These are phyloP conservation scores for Bipolaris sorokiniana DNA, from an alignment of 2,329 filamentous ascomycete genomes.

Conservation along the genomic window DNA sequence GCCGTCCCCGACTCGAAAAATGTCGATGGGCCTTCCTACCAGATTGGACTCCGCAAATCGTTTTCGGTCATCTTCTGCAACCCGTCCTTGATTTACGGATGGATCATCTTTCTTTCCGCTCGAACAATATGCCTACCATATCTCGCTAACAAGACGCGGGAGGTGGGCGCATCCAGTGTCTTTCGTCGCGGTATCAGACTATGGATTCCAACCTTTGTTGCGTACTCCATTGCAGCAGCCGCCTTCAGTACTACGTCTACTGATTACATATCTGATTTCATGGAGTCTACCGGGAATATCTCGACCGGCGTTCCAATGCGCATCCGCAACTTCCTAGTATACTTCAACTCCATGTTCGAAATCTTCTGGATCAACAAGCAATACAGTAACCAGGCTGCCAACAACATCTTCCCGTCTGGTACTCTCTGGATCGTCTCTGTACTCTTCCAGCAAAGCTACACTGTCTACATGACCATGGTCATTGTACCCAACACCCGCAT, in stretches of 20 bases:
- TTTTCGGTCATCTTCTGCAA: slow-evolving; percentile 57
- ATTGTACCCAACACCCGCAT: slow-evolving; percentile 53
- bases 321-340: slow-evolving; percentile 50
- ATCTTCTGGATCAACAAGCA: slow-evolving; percentile 54
- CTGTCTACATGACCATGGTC: slow-evolving; percentile 57
- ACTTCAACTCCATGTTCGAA: slow-evolving; percentile 56
- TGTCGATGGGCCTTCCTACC: slow-evolving; percentile 48
- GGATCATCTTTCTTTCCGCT: slow-evolving; percentile 55
- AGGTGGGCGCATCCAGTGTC: slow-evolving; percentile 48
- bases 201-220: slow-evolving; percentile 50
- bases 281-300: slow-evolving; percentile 46
- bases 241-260: slow-evolving; percentile 42
- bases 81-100: slow-evolving; percentile 53
- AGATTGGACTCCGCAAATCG: slow-evolving; percentile 53
- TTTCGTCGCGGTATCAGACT: slow-evolving; percentile 53
- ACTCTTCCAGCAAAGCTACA: slow-evolving; percentile 57
- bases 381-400: slow-evolving; percentile 51
- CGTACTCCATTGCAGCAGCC: slow-evolving; percentile 49
- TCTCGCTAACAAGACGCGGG: slow-evolving; percentile 45
- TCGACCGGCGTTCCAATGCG: slow-evolving; percentile 44
- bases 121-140: slow-evolving; percentile 54
- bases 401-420: slow-evolving; percentile 52
- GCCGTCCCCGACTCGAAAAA: slow-evolving; percentile 49
- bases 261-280: slow-evolving; percentile 50
- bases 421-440: slow-evolving; percentile 55